phyloP scores from a whole-genome alignment of 345 rosid genomes.

The Viola odorata region DNA sequence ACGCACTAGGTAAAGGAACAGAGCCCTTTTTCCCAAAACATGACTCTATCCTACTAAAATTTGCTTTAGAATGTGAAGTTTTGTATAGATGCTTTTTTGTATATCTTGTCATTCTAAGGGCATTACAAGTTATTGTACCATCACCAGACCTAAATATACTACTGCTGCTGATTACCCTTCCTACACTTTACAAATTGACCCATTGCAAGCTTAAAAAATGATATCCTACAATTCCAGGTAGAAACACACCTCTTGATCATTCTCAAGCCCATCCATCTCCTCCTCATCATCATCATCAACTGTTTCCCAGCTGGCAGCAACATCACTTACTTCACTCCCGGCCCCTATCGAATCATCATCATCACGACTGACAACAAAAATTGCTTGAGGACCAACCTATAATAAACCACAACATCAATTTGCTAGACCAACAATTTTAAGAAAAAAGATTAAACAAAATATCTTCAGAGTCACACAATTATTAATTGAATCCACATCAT shows the following conservation, averaged over 20 bases:
- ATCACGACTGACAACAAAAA: slow-evolving; percentile 92
- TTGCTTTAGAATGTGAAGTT: too few relatives aligned
- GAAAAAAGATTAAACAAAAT: too few relatives aligned
- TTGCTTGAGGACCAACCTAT: slow-evolving; percentile 98
- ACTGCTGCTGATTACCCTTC: background rate
- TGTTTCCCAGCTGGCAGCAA: slow-evolving; percentile 99
- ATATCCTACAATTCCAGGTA: slow-evolving; percentile 3
- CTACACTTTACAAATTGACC: too few relatives aligned
- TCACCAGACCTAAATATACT: background rate
- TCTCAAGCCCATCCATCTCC: slow-evolving; percentile 51
- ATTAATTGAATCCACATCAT: too few relatives aligned
- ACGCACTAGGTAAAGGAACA: too few relatives aligned
- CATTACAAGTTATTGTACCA: background rate
- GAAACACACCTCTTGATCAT: slow-evolving; percentile 66
- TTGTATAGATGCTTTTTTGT: too few relatives aligned
- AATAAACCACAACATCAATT: slow-evolving; percentile 15
- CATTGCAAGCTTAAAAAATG: background rate
- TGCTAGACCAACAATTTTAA: slow-evolving; percentile 14
- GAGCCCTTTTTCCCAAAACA: too few relatives aligned
- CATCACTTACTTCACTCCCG: slow-evolving; percentile 85
- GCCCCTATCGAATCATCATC: slow-evolving; percentile 74
- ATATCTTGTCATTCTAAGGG: background rate
- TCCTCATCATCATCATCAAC: slow-evolving; percentile 68
- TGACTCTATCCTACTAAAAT: too few relatives aligned
- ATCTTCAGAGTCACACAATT: too few relatives aligned